A percentile compares a stretch with the other conserved stretches of the same genome.
These are phyloP conservation scores for Chrysanthemum lavandulifolium DNA, from an alignment of 129 eudicot genomes.

Conservation along the genomic window DNA sequence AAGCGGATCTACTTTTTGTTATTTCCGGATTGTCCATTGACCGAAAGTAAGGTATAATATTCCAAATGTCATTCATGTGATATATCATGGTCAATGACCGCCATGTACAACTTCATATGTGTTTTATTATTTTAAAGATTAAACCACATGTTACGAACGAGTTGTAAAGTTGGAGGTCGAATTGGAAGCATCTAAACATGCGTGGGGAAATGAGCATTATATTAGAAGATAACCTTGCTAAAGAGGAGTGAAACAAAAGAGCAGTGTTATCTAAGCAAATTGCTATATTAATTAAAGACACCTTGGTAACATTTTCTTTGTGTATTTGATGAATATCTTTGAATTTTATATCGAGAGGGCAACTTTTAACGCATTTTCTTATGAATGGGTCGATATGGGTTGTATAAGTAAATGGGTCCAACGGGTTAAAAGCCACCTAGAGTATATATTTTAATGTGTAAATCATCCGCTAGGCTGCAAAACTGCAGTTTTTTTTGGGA, in stretches of 20 bases:
- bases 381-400: too few species aligned
- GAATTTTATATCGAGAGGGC: background rate
- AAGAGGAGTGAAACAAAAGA: too few species aligned
- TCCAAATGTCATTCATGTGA: background rate
- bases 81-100: slow-evolving; percentile 2
- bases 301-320: background rate
- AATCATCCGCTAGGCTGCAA: too few species aligned
- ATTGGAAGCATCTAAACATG: slow-evolving; percentile 60
- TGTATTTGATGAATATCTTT: too few species aligned
- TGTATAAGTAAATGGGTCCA: too few species aligned
- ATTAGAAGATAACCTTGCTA: too few species aligned
- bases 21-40: slow-evolving; percentile 89
- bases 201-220: too few species aligned
- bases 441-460: too few species aligned
- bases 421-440: too few species aligned
- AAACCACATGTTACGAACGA: background rate
- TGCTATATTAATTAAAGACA: slow-evolving; percentile 16
- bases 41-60: slow-evolving; percentile 82
- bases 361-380: too few species aligned
- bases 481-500: too few species aligned
- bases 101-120: background rate
- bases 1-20: slow-evolving; percentile 86
- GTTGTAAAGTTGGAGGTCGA: slow-evolving; percentile 14
- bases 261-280: too few species aligned
- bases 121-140: slow-evolving; percentile 14